Base-by-base conservation (phyloP, 306 rosid genomes). In the Cucurbita pepo region DNA sequence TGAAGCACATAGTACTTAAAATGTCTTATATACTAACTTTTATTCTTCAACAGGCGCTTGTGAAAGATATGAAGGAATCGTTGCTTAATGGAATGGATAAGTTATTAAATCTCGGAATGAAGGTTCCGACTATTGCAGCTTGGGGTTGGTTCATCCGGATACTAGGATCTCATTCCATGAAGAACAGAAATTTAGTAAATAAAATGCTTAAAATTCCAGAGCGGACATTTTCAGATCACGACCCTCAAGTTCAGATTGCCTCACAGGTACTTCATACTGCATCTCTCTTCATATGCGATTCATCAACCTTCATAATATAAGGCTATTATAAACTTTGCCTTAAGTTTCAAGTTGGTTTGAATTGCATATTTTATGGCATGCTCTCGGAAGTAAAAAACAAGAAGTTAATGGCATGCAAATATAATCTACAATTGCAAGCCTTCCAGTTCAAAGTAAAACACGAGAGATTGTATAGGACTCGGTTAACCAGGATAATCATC, bases 101-200 rank as follows among this genome's bases (percentile, higher is more conserved):
- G 75, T 71, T 86, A 82, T 85, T 90, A 22, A 86, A 81, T 61
- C 78, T 64, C n/a, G 92, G 95, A 50, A 84, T 83, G 88, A 88
- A 85, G 87, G 79, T 87, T 85, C 91, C 80, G 72, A 75, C 90
- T 50, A 81, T 88, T 84, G 88, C 59, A 63, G 95, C 96, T 81
- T 92, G 97, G 96, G 89, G 96, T 59, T 92, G 95, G 95, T 92
- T 86, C 85, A 81, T 90, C 81, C 82, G 78, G 66, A 77, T 92
- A 74, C 82, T 90, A 53, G 96, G 96, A 66, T 81, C 86, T 77
- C 82, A 83, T 70, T 90, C 91, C 69, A 72, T 78, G 82, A 92
- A 87, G 84, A 84, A 82, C 75, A 87, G 86, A 63, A 84, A 79
- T 73, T 84, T 88, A 77, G 76, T 87, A 70, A 90, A 92, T 83